Base-by-base conservation (phyloP, 2,329 filamentous ascomycete genomes). In the Stachybotrys echinatus region DNA sequence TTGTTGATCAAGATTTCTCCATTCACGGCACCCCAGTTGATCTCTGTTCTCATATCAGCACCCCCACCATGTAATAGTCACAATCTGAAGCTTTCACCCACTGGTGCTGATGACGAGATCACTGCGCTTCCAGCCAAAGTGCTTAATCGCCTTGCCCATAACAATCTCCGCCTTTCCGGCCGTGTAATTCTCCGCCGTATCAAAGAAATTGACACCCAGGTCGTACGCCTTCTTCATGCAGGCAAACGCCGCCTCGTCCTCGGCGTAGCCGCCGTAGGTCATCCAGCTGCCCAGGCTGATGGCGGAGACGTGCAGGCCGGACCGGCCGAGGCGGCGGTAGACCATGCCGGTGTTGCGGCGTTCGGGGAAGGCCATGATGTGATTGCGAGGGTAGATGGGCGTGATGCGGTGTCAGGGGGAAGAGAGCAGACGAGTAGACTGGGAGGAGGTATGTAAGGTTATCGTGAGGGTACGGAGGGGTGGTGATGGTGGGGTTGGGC, bases 251-350 rank as follows among this genome's bases (percentile, higher is more conserved):
- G 64, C 65, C 60, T 72, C 69, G 61, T 83, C 79, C 49, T 84
- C 82, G 23, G 89, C 83, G 57, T 88, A 84, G 18, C 85, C 86
- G 48, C 87, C 87, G 56, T 88, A 89, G 1, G 87, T 90, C 48
- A 91, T 74, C 84, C 84, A 85, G 56, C 83, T 81, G 51, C 83
- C 87, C 3, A 91, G 74, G 2, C 83, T 85, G 54, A 91, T 85
- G 43, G 83, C 79, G 23, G 86, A 90, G 31, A 91, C 85, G 65
- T 89, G 83, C 18, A 91, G 77, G 48, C 87, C 87, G 17, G 84
- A 86, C 37, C 79, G 79, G 60, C 87, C 87, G 7, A 89, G 76
- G 68, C 82, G 83, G 57, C 86, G 83, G 68, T 89, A 89, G 60
- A 85, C 75, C 86, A 88, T 89, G n/a, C n/a, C n/a, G n/a, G n/a